Base-by-base conservation (phyloP, 495 filamentous ascomycete species). In the Sphaerosporella brunnea region DNA sequence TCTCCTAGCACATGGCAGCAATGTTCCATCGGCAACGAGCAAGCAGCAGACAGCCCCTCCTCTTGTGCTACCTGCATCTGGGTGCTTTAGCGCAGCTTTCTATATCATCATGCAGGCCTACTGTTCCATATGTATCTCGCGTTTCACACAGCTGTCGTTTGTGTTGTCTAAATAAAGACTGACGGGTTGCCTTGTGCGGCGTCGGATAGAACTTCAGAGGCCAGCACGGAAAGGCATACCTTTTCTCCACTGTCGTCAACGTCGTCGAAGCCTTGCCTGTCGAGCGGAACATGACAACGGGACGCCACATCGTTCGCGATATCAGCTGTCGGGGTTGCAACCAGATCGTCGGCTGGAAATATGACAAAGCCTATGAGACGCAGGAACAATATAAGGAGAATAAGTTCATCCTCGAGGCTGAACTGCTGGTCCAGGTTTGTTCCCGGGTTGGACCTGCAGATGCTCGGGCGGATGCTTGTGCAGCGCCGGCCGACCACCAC, bases 221-320 rank as follows among this genome's bases (percentile, higher is more conserved):
- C 61, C 88, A 95, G 62, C 92, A 96, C 59, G 90, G 90, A 53
- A 97, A 97, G 68, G 90, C 90, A 37, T 97, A 83, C 66, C 82
- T 97, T 53, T 97, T 97, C 75, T 79, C 84, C 65, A 76, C 56
- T 45, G 90, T 96, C 41, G 90, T 97, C 60, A 97, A 97, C 65
- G 71, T 92, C 63, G 78, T 73, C 44, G 68, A 75, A 43, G 77
- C 75, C 53, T 83, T 92, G 35, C 75, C 88, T 10, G 74, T 73
- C 46, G 92, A 97, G 66, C 85, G 90, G 52, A 93, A 79, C 71
- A 97, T 97, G 90, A 97, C 92, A n/a, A 97, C 90, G 1, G 90
- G 90, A 38, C 71, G 80, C 28, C 90, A 97, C 62, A 70, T 95
- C 26, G 90, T 97, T 35, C 78, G 92, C 39, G 90, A 97, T 63